Evolutionary conservation across 208 protist genomes (phyloP), one percentile per base, ranked within the genome.

Genomic region (Willaertia magna): DNA sequence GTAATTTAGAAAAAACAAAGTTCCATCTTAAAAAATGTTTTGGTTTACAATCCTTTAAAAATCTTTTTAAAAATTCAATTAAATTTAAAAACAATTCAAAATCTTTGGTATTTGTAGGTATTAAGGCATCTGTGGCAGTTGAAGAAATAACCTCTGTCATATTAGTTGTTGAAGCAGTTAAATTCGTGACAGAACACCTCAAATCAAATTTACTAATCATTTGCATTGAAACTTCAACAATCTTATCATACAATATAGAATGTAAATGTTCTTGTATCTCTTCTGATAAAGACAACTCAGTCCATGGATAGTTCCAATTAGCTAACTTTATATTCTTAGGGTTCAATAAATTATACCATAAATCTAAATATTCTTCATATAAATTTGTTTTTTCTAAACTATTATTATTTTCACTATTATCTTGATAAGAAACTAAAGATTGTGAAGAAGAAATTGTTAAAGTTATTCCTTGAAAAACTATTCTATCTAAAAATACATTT

Each of bases 51-150:
- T 74, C 48, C 20, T 18, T 16, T 22, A 89, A 39, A 20, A 88
- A 67, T 47, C 9, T 3, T 16, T 30, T 46, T 0, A 34, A 75
- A 47, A 89, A 86, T 47, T 26, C 30, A 34, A 89, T 59, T 34
- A 89, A 55, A 67, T 88, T 87, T 42, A 88, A 88, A 40, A 86
- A 89, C 22, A 89, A 74, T 34, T 46, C 75, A 86, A 86, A 89
- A 85, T 91, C 89, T 39, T 78, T 84, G 6, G 86, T 76, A 42
- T 74, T 79, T 0, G 9, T 14, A 46, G 89, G 85, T 47, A 34
- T 40, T 0, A 86, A 4, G 1, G 18, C n/a, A 39, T 76, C 20
- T 39, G 34, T 30, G 3, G 39, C 40, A 12, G 40, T 83, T 61
- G 16, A 40, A 11, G 74, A 67, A 47, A 1, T 16, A 26, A 43